Conservation (phyloP, 1,139 yeast genomes). For the Protomyces lactucae-debilis region DNA sequence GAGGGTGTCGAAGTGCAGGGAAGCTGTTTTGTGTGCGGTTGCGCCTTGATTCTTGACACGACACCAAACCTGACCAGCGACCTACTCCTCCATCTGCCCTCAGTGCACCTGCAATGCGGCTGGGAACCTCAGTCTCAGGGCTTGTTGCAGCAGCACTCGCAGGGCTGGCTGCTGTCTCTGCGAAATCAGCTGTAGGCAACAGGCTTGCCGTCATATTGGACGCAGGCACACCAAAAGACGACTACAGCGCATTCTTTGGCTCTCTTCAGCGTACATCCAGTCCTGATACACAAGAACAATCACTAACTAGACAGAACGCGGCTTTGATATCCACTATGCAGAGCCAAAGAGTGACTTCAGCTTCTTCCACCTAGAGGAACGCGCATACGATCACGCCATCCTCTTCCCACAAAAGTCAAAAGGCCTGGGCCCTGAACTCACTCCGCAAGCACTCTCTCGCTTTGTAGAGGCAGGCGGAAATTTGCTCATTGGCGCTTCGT, state of each 20-base stretch:
- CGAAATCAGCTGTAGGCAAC: slow-evolving; percentile 31
- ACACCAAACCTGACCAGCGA: not conserved
- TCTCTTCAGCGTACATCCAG: slow-evolving; percentile 33
- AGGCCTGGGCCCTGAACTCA: slow-evolving; percentile 44
- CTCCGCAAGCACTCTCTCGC: slow-evolving; percentile 46
- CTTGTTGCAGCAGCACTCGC: not conserved
- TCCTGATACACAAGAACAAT: too few relatives aligned
- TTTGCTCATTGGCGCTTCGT: slow-evolving; percentile 56
- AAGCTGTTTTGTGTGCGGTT: not conserved
- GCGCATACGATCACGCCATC: slow-evolving; percentile 51
- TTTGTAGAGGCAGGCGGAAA: slow-evolving; percentile 71
- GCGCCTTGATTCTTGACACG: not conserved
- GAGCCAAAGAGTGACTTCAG: slow-evolving; percentile 38
- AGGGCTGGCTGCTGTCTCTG: not conserved
- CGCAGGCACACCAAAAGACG: slow-evolving; percentile 36
- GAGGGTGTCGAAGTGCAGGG: not conserved
- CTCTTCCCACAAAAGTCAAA: slow-evolving; percentile 45
- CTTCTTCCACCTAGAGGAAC: slow-evolving; percentile 45
- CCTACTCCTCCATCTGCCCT: too few relatives aligned
- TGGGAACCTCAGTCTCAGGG: not conserved
- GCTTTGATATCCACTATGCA: slow-evolving; percentile 37
- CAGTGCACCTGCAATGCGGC: not conserved
- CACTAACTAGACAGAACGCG: slow-evolving; percentile 34
- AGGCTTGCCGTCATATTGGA: slow-evolving; percentile 43
- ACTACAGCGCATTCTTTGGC: slow-evolving; percentile 39